phyloP scores from a whole-genome alignment of 1,284 basidiomycete genomes.

The Sphagnurus paluster region DNA sequence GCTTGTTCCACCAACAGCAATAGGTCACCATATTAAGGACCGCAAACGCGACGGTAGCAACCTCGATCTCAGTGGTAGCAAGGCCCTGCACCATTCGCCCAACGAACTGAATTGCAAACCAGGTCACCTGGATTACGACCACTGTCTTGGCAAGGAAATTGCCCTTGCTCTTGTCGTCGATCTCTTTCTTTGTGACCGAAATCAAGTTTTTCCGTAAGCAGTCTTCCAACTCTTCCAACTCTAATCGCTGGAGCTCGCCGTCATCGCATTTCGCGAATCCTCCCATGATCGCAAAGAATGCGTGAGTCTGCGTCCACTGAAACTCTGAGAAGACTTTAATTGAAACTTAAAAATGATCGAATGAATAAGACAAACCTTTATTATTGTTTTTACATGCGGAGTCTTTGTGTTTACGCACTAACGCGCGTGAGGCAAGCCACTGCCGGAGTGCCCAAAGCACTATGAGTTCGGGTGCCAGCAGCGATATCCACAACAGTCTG shows the following conservation, averaged over 20 bases:
- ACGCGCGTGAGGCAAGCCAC: constrained; percentile 12
- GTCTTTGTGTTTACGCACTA: constrained; percentile 8
- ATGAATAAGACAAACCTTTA: no score
- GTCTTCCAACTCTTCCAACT: neutral
- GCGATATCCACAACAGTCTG: constrained; percentile 5
- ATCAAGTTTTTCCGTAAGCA: neutral
- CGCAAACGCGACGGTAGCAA: constrained; percentile 15
- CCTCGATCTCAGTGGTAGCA: constrained; percentile 9
- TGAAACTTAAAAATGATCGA: no score
- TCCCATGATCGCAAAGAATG: constrained; percentile 27
- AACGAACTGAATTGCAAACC: constrained; percentile 9
- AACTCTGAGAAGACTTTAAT: constrained; percentile 3
- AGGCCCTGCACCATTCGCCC: constrained; percentile 1
- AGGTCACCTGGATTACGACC: constrained; percentile 5
- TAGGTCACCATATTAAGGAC: neutral
- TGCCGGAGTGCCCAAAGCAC: constrained; percentile 20
- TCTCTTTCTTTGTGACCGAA: constrained; percentile 5
- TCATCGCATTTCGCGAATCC: constrained; percentile 16
- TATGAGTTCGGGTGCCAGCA: constrained; percentile 19
- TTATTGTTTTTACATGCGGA: neutral
- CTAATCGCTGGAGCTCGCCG: neutral
- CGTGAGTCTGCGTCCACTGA: constrained; percentile 23
- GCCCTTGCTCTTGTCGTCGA: constrained; percentile 11
- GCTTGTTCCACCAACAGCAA: neutral
- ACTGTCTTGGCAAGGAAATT: constrained; percentile 8